Percentiles rank a stretch among this genome's conserved stretches.
phyloP scores from a whole-genome alignment of 306 rosid genomes.

The Dicorynia guianensis region DNA sequence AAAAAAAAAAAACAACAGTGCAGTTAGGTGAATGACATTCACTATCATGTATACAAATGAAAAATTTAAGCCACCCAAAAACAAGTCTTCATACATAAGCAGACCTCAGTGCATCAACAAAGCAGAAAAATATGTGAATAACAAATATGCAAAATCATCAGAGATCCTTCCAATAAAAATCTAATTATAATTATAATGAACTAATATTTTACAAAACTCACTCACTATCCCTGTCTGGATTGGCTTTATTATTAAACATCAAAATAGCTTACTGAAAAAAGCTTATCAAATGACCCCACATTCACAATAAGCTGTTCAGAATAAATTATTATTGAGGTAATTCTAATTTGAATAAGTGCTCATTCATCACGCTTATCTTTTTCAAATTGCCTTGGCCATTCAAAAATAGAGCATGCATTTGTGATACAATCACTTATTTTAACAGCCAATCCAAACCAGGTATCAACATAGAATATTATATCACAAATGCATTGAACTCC shows the following conservation, averaged over 20 bases:
- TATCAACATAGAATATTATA: neutral
- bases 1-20: no score
- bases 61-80: neutral
- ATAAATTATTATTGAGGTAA: neutral
- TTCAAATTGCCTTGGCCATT: no score
- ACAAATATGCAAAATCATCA: neutral
- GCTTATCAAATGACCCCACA: neutral
- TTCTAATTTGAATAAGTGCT: neutral
- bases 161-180: neutral
- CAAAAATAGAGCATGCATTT: neutral
- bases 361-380: neutral
- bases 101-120: neutral
- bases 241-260: no score
- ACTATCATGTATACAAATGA: no score
- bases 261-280: no score
- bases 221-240: neutral
- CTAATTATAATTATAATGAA: neutral
- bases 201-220: neutral
- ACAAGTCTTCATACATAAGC: neutral
- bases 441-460: neutral
- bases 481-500: neutral
- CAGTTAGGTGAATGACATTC: conserved; percentile 6
- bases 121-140: neutral
- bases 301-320: neutral
- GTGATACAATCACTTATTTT: neutral